Evolutionary conservation across 1,139 yeast genomes (phyloP).

Genomic region (Suhomyces bokatorum): DNA sequence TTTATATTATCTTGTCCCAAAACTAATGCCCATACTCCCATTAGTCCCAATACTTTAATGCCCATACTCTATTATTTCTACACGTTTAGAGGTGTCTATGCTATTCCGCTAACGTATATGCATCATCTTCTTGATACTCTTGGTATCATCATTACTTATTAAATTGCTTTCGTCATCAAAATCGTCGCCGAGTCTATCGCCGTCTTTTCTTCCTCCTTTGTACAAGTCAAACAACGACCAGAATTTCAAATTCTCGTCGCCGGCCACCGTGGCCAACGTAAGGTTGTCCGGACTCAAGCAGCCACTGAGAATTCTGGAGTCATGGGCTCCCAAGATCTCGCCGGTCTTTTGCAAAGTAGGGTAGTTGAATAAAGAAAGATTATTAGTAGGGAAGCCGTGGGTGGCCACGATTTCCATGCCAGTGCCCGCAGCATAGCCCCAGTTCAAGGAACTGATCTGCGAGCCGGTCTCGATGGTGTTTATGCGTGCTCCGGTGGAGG

Average conservation of each 20-base stretch:
- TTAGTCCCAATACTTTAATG: too few relatives aligned
- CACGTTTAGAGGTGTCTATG: neutral
- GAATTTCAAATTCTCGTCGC: constrained; percentile 94
- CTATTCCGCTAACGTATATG: constrained; percentile 16
- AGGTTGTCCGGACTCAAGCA: constrained; percentile 88
- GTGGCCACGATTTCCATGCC: constrained; percentile 89
- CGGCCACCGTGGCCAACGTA: constrained; percentile 91
- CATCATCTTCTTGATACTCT: constrained; percentile 21
- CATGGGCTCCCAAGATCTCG: constrained; percentile 85
- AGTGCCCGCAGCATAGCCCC: constrained; percentile 78
- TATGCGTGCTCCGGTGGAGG: constrained; percentile 84
- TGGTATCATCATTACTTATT: constrained; percentile 15
- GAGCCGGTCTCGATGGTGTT: constrained; percentile 91
- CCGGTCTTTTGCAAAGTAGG: constrained; percentile 88
- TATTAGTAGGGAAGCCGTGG: constrained; percentile 90
- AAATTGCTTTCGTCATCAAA: constrained; percentile 22
- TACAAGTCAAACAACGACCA: constrained; percentile 82
- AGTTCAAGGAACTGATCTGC: constrained; percentile 86
- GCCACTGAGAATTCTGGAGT: constrained; percentile 80
- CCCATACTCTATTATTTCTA: too few relatives aligned
- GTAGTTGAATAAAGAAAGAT: constrained; percentile 79
- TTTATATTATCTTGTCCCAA: too few relatives aligned
- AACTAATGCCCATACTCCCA: too few relatives aligned
- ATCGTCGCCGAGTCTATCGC: constrained; percentile 21
- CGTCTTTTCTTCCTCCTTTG: constrained; percentile 32